A percentile compares a stretch with the other conserved stretches of the same genome.
Evolutionary conservation across 2,329 filamentous ascomycete genomes (phyloP).

Genomic region (Curvularia eragrostidis): DNA sequence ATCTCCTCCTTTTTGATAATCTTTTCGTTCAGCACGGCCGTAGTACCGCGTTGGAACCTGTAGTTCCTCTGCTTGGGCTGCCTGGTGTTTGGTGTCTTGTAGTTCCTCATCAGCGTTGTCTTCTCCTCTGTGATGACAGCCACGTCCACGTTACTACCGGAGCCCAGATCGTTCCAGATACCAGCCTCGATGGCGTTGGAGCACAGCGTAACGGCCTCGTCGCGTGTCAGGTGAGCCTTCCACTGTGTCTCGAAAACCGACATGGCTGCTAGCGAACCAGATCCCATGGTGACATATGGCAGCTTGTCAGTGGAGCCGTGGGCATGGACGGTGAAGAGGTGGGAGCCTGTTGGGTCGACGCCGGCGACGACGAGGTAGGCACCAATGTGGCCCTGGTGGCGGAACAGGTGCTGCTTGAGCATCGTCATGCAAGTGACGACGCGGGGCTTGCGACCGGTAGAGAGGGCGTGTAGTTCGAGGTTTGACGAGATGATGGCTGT

Average conservation of each 20-base stretch:
- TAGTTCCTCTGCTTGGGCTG: conserved; percentile 93
- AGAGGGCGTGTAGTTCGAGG: conserved; percentile 95
- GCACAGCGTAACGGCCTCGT: conserved; percentile 82
- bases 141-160: conserved; percentile 96
- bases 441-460: conserved; percentile 92
- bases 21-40: conserved; percentile 94
- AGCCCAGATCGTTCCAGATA: conserved; percentile 98
- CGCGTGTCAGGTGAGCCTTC: conserved; percentile 77
- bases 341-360: conserved; percentile 91
- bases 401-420: conserved; percentile 99
- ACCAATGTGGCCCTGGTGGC: conserved; percentile 96
- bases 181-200: conserved; percentile 90
- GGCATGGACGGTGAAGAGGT: conserved; percentile 97
- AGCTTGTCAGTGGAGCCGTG: conserved; percentile 99
- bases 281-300: conserved; percentile 99
- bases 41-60: conserved; percentile 88
- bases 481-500: conserved; percentile 98
- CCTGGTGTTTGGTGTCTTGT: conserved; percentile 90
- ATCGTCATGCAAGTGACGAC: conserved; percentile 99
- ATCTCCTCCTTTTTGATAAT: conserved; percentile 93
- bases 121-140: conserved; percentile 95
- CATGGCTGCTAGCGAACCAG: conserved; percentile 95
- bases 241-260: conserved; percentile 96
- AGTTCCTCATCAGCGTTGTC: conserved; percentile 91
- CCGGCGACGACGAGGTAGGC: conserved; percentile 97